Evolutionary conservation across 2,329 filamentous ascomycete genomes (phyloP), one percentile per base, ranked within the genome.

Genomic region (Exophiala mesophila): DNA sequence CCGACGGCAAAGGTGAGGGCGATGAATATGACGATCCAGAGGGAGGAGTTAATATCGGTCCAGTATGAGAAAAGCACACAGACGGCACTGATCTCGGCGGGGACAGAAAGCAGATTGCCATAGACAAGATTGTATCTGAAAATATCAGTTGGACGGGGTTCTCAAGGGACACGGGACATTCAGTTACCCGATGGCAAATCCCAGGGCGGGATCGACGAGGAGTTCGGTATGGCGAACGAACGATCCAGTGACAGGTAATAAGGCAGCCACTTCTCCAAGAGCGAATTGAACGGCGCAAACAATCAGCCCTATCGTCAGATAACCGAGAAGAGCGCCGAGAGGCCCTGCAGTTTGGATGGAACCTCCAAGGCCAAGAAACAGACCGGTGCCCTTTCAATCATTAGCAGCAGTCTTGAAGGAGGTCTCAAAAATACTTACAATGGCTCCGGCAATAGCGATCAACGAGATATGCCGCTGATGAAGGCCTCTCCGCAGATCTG

Each of bases 61-160:
- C 80, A 83, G 55, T 74, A 82, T 52, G 78, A 65, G 46, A 83
- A 78, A 16, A 83, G 63, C 2, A 82, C 75, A 31, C 75, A 73
- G 13, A 78, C 76, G 8, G 80, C 80, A 0, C 76, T 74, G 44
- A 83, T 80, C 58, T 83, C 80, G 41, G 72, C 66, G 3, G 74
- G 73, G 16, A 80, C 71, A 32, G 70, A 70, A 50, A 78, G 59
- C 35, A 72, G 57, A 50, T 74, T 76, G 33, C 74, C 74, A 43
- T 78, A 77, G 63, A 58, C 62, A 60, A 52, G 29, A 26, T 52
- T 55, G 35, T 49, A 53, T 6, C 48, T 44, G 12, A 32, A 13
- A 20, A 34, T 26, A 23, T 50, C 18, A 39, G 21, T 30, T n/a
- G 23, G 23, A 26, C 23, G 10, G 23, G 18, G 20, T 40, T 13